phyloP scores from a whole-genome alignment of 176 grass and related monocot genomes.

The Typha latifolia region DNA sequence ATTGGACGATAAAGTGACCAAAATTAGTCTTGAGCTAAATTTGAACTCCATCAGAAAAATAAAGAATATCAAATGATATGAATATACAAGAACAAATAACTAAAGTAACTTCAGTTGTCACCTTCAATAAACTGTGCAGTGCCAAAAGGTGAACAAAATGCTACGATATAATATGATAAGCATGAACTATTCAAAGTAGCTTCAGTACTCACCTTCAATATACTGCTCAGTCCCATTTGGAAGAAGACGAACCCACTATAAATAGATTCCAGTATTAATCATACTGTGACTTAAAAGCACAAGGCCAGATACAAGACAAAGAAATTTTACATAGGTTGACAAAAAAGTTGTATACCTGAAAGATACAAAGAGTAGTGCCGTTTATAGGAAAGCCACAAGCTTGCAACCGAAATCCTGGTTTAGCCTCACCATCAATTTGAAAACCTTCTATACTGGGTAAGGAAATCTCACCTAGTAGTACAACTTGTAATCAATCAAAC shows the following conservation, averaged over 20 bases:
- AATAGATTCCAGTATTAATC: slow-evolving; percentile 11
- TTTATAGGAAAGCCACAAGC: slow-evolving; percentile 77
- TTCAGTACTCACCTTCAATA: slow-evolving; percentile 66
- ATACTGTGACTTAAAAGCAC: not conserved
- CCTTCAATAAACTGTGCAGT: too few species aligned
- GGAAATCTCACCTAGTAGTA: slow-evolving; percentile 37
- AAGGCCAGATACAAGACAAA: not conserved
- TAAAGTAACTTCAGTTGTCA: too few species aligned
- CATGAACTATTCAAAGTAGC: too few species aligned
- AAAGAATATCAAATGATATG: not conserved
- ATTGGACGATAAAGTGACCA: slow-evolving; percentile 10
- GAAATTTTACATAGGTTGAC: slow-evolving; percentile 4
- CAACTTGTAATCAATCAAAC: slow-evolving; percentile 33
- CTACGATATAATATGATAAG: too few species aligned
- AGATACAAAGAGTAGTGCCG: slow-evolving; percentile 93
- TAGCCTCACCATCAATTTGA: slow-evolving; percentile 76
- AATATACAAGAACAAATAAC: too few species aligned
- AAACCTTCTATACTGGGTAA: slow-evolving; percentile 77
- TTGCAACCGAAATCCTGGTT: slow-evolving; percentile 43
- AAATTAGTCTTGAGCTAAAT: not conserved
- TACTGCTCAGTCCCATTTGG: slow-evolving; percentile 67
- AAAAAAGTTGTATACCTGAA: slow-evolving; percentile 52
- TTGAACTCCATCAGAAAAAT: slow-evolving; percentile 18
- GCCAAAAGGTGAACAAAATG: too few species aligned
- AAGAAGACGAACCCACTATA: slow-evolving; percentile 81